These are phyloP conservation scores for Debaryomycetaceae sp. DNA, from an alignment of 1,139 yeast species.

Conservation along the genomic window DNA sequence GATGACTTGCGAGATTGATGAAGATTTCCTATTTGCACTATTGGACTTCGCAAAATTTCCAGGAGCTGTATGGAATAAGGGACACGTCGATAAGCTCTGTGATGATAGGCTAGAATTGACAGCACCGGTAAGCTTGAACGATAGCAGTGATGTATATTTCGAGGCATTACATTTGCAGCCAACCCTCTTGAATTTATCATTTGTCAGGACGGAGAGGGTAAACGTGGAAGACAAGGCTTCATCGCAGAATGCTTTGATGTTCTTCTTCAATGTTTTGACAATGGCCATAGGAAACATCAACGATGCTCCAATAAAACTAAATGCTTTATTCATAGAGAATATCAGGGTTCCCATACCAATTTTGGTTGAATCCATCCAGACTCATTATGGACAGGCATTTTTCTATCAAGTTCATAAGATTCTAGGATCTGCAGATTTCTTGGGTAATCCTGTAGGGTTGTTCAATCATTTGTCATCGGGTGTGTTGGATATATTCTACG, in stretches of 20 bases:
- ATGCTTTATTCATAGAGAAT: conserved; percentile 85
- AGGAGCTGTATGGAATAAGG: conserved; percentile 66
- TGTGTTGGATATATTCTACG: conserved; percentile 92
- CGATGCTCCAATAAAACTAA: conserved; percentile 91
- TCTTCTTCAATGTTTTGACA: conserved; percentile 79
- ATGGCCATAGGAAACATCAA: conserved; percentile 98
- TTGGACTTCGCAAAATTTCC: conserved; percentile 72
- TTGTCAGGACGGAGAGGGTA: conserved; percentile 83
- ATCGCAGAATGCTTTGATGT: conserved; percentile 65
- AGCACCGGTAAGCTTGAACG: conserved; percentile 58
- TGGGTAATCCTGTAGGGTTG: conserved; percentile 96
- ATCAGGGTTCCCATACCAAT: conserved; percentile 81
- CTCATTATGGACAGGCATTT: conserved; percentile 91
- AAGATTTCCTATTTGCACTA: conserved; percentile 82
- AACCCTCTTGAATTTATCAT: conserved; percentile 80
- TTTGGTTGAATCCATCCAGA: conserved; percentile 64
- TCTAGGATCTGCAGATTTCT: conserved; percentile 91
- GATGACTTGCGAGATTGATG: conserved; percentile 88
- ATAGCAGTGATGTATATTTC: conserved; percentile 77
- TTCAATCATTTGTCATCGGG: conserved; percentile 93
- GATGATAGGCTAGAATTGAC: conserved; percentile 66
- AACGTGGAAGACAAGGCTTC: conserved; percentile 53
- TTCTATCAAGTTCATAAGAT: conserved; percentile 90
- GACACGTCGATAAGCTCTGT: conserved; percentile 52
- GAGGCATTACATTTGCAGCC: conserved; percentile 94